Percentiles rank a stretch among this genome's conserved stretches.
phyloP scores from a whole-genome alignment of 1,139 yeast species.

The Debaryomyces singareniensis region DNA sequence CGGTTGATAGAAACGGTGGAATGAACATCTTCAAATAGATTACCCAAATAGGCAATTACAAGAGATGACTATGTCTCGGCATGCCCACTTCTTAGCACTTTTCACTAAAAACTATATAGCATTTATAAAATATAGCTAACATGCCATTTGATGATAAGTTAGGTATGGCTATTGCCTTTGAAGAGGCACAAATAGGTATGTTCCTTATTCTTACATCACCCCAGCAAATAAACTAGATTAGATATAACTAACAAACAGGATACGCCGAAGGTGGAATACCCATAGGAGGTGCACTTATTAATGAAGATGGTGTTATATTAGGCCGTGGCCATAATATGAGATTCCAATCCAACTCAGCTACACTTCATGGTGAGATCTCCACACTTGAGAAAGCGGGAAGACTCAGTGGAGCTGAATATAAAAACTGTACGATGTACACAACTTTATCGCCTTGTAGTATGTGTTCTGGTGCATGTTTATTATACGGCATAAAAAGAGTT shows the following conservation, averaged over 20 bases:
- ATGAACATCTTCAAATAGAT: conserved; percentile 50
- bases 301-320: conserved; percentile 70
- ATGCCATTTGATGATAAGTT: conserved; percentile 56
- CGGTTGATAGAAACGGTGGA: conserved; percentile 59
- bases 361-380: conserved; percentile 85
- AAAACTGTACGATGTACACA: conserved; percentile 76
- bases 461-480: conserved; percentile 90
- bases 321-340: conserved; percentile 90
- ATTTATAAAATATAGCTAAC: conserved; percentile 1
- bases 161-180: conserved; percentile 66
- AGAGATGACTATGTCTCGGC: too few species aligned
- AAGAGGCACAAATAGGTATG: conserved; percentile 62
- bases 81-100: too few species aligned
- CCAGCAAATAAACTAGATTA: neutral
- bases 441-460: conserved; percentile 89
- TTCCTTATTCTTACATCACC: too few species aligned
- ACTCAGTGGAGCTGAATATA: conserved; percentile 60
- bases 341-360: conserved; percentile 73
- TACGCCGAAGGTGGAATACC: conserved; percentile 87
- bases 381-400: conserved; percentile 89
- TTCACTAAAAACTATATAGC: too few species aligned
- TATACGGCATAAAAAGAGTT: conserved; percentile 81
- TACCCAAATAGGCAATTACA: too few species aligned
- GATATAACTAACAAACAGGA: conserved; percentile 27
- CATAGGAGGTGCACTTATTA: conserved; percentile 71